Percentiles rank a stretch among this genome's conserved stretches.
These are phyloP conservation scores for Royoungia palumana DNA, from an alignment of 768 basidiomycete genomes.

Conservation along the genomic window DNA sequence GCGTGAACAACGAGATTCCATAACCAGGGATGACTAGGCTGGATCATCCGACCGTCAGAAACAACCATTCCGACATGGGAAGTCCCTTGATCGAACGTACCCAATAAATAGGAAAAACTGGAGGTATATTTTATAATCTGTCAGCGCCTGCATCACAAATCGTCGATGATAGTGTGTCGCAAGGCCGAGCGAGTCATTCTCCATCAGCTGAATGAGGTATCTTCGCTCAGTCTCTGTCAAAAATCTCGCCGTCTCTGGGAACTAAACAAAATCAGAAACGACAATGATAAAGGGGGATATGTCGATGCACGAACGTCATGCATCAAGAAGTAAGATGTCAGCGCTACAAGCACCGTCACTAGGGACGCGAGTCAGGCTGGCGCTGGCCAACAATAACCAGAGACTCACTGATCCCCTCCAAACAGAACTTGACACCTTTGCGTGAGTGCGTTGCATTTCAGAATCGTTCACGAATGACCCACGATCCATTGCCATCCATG, in stretches of 20 bases:
- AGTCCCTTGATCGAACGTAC: slow-evolving; percentile 24
- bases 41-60: slow-evolving; percentile 6
- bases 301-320: slow-evolving; percentile 40
- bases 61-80: background rate
- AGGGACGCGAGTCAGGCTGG: background rate
- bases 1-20: slow-evolving; percentile 44
- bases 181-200: slow-evolving; percentile 40
- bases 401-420: slow-evolving; percentile 25
- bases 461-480: slow-evolving; percentile 2
- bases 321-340: slow-evolving; percentile 42
- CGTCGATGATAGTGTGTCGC: slow-evolving; percentile 42
- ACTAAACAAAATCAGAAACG: slow-evolving; percentile 25
- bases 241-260: slow-evolving; percentile 54
- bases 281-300: background rate
- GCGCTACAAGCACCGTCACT: slow-evolving; percentile 19
- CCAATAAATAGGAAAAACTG: slow-evolving; percentile 38
- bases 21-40: slow-evolving; percentile 45
- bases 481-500: slow-evolving; percentile 41
- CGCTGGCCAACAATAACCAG: no score
- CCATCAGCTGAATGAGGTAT: slow-evolving; percentile 38
- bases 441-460: slow-evolving; percentile 3
- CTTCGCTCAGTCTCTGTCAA: slow-evolving; percentile 42
- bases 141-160: slow-evolving; percentile 48
- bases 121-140: slow-evolving; percentile 41
- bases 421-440: slow-evolving; percentile 24